Evolutionary conservation across 2,329 filamentous ascomycete species (phyloP), one percentile per base, ranked within the genome.

Genomic region (Pyrenochaeta sp.): DNA sequence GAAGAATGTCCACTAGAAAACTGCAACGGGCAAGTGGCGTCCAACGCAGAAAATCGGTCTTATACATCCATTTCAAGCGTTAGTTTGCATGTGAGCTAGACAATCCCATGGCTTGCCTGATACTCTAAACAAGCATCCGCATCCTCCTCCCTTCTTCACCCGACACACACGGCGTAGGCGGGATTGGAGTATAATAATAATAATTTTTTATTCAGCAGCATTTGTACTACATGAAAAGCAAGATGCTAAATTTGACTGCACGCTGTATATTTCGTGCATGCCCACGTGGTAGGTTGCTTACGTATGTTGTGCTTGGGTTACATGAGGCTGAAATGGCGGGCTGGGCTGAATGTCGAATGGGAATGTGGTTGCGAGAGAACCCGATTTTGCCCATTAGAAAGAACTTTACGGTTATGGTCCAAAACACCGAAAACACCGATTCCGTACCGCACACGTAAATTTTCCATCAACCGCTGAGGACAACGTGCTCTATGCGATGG

Each of bases 1-100:
- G 51, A 58, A 58, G 24, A 68, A 66, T 30, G 62, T 72, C 25
- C 36, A 45, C 32, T 70, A 54, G 57, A 36, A 37, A 46, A 53
- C 24, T 13, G 13, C 36, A n/a, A 39, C n/a, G 15, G 34, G 34
- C 36, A 13, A 36, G 13, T n/a, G 42, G 39, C 46, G 48, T 39
- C 15, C 36, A 39, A 39, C 36, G 36, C 8, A 39, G 12, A 39
- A 13, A 39, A n/a, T 39, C 5, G 13, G 36, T 36, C 32, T 9
- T 39, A 1, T 19, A 13, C 8, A n/a, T 19, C 3, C 36, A 39
- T 19, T n/a, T 19, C 15, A 44, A 27, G 22, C 25, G 10, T 6
- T 12, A 9, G 22, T 3, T 9, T 27, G 28, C 5, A 2, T 15
- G n/a, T 13, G 12, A 28, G 25, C 42, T 44, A 44, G 42, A 27